phyloP scores from a whole-genome alignment of 371 early-diverging fungal species.

The Synchytrium microbalum region DNA sequence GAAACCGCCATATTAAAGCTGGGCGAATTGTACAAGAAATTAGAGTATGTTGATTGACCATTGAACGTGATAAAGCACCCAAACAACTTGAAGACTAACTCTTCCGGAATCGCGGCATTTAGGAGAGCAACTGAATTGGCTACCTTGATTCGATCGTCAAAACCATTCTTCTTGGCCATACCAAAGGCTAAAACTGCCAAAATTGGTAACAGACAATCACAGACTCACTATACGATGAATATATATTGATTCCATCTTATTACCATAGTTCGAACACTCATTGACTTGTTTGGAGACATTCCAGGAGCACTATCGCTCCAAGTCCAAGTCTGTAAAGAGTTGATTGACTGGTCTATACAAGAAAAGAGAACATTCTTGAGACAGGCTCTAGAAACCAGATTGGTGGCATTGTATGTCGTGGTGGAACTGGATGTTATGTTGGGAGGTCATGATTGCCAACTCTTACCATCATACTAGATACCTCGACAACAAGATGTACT shows the following conservation, averaged over 20 bases:
- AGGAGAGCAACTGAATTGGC: slow-evolving; percentile 75
- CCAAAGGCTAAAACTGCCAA: slow-evolving; percentile 96
- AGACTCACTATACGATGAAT: not conserved
- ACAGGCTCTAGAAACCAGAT: slow-evolving; percentile 87
- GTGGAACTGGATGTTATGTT: not conserved
- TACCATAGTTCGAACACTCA: slow-evolving; percentile 64
- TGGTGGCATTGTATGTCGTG: slow-evolving; percentile 75
- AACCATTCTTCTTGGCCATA: slow-evolving; percentile 66
- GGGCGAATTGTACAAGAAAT: slow-evolving; percentile 22
- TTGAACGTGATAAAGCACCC: slow-evolving; percentile 3
- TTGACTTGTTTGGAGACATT: slow-evolving; percentile 83
- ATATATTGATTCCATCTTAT: not conserved
- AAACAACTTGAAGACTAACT: not conserved
- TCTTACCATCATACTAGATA: slow-evolving; percentile 36
- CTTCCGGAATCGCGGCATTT: not conserved
- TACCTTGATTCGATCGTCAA: slow-evolving; percentile 69
- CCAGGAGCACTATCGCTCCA: slow-evolving; percentile 81
- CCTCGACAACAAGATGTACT: slow-evolving; percentile 88
- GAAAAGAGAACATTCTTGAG: slow-evolving; percentile 91
- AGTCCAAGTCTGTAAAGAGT: slow-evolving; percentile 85
- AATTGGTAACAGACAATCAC: slow-evolving; percentile 71
- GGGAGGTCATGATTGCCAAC: not conserved
- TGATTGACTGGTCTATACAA: slow-evolving; percentile 81
- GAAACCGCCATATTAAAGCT: slow-evolving; percentile 25
- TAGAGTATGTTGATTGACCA: slow-evolving; percentile 12